phyloP scores from a whole-genome alignment of 2,329 filamentous ascomycete genomes.

The Verticillium alfalfae region DNA sequence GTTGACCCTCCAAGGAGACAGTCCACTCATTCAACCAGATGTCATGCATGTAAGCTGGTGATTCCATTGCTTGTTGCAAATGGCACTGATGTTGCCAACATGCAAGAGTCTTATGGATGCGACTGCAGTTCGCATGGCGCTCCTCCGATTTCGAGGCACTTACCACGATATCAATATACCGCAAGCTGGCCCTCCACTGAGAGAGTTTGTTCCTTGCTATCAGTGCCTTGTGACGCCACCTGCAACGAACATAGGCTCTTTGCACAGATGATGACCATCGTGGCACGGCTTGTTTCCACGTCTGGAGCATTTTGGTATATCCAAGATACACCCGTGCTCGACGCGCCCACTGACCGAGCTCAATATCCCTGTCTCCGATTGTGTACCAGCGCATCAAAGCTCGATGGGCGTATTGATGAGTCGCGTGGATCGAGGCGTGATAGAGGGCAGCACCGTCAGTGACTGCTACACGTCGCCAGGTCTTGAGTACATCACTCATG shows the following conservation, averaged over 20 bases:
- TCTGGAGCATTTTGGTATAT: neutral
- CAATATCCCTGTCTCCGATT: neutral
- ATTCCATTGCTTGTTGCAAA: neutral
- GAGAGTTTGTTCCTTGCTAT: slow-evolving; percentile 5
- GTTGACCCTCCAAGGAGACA: slow-evolving; percentile 1
- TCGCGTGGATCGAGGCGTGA: no score
- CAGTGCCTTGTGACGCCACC: slow-evolving; percentile 7
- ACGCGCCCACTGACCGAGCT: neutral
- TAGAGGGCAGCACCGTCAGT: neutral
- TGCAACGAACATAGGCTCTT: slow-evolving; percentile 7
- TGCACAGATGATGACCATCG: slow-evolving; percentile 3
- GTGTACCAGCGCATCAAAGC: neutral
- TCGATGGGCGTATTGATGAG: neutral
- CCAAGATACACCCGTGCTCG: neutral
- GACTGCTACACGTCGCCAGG: neutral
- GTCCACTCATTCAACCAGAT: slow-evolving; percentile 11
- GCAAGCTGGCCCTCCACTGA: slow-evolving; percentile 6
- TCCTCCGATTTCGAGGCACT: slow-evolving; percentile 3
- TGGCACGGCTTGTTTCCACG: neutral
- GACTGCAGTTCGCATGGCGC: neutral
- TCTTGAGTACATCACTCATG: neutral
- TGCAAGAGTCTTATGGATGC: neutral
- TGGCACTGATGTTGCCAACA: slow-evolving; percentile 6
- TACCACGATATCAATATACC: slow-evolving; percentile 1
- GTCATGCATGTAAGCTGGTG: slow-evolving; percentile 2